Conservation (phyloP, 2,329 filamentous ascomycete genomes). For the Exophiala phaeomuriformis region DNA sequence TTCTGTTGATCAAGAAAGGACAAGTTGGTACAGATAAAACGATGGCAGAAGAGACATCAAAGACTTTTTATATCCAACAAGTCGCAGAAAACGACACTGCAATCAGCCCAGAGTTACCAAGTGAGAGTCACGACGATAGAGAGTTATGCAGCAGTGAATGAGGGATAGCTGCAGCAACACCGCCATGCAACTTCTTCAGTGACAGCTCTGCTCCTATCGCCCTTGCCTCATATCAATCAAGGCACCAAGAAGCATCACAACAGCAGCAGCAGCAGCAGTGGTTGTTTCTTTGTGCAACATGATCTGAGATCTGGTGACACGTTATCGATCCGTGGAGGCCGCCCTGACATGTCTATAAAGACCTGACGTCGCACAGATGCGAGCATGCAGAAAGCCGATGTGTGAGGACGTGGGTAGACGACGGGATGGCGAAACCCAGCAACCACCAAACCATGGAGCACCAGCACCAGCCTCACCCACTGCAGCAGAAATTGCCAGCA, state of each 20-base stretch:
- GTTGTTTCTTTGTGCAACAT: constrained; percentile 16
- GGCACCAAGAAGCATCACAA: constrained; percentile 13
- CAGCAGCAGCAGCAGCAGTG: constrained; percentile 7
- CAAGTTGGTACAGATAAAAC: constrained; percentile 5
- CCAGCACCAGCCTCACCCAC: constrained; percentile 17
- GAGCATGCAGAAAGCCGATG: constrained; percentile 14
- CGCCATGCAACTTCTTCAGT: constrained; percentile 11
- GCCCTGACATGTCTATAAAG: constrained; percentile 23
- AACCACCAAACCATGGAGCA: constrained; percentile 10
- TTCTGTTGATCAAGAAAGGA: not conserved
- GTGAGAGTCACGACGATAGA: constrained; percentile 2
- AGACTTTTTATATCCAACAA: constrained; percentile 13
- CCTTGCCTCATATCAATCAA: constrained; percentile 19
- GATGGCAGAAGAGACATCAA: constrained; percentile 1
- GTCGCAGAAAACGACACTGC: constrained; percentile 5
- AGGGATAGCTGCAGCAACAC: constrained; percentile 21
- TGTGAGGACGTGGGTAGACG: constrained; percentile 19
- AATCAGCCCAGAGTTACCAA: constrained; percentile 1
- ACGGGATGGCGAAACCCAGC: constrained; percentile 20
- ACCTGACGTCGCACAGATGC: constrained; percentile 14
- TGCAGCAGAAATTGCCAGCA: constrained; percentile 15
- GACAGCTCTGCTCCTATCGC: constrained; percentile 14
- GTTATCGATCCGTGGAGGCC: constrained; percentile 15
- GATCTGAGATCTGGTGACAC: constrained; percentile 25
- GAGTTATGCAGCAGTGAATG: constrained; percentile 6